These are phyloP conservation scores for Cladophialophora psammophila DNA, from an alignment of 2,329 filamentous ascomycete species.

Conservation along the genomic window DNA sequence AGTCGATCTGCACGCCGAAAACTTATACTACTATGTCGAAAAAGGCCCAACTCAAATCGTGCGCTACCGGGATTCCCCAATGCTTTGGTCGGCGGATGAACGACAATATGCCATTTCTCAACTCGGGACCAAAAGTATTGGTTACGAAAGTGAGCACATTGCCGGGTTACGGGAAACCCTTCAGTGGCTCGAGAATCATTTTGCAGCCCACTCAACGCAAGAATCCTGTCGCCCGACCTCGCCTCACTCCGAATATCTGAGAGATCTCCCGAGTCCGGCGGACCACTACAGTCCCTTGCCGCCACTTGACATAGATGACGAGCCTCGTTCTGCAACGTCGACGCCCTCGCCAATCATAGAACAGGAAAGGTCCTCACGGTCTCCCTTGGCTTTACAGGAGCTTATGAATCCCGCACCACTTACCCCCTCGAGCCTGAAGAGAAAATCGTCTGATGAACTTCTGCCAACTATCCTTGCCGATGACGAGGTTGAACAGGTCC, in stretches of 20 bases:
- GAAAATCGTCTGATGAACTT: neutral
- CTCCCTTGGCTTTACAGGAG: conserved; percentile 13
- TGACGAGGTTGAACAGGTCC: neutral
- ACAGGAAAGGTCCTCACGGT: neutral
- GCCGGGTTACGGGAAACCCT: conserved; percentile 20
- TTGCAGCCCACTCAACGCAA: conserved; percentile 11
- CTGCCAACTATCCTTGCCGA: neutral
- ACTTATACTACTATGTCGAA: conserved; percentile 28
- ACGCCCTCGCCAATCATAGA: neutral
- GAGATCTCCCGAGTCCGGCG: conserved; percentile 9
- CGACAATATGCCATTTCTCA: conserved; percentile 37
- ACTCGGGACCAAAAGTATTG: conserved; percentile 22
- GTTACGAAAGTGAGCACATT: conserved; percentile 33
- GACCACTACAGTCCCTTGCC: conserved; percentile 3
- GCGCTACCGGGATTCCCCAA: conserved; percentile 27
- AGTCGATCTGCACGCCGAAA: conserved; percentile 34
- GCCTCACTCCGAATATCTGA: conserved; percentile 20
- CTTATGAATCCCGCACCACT: conserved; percentile 22
- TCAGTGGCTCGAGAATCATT: conserved; percentile 3
- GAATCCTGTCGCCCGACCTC: conserved; percentile 20
- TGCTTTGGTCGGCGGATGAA: conserved; percentile 37
- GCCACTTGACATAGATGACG: conserved; percentile 7
- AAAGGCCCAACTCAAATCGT: conserved; percentile 30
- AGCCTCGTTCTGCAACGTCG: neutral
- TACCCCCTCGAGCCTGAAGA: conserved; percentile 7